Base-by-base conservation (phyloP, 768 basidiomycete genomes). In the Coprinopsis sp. region DNA sequence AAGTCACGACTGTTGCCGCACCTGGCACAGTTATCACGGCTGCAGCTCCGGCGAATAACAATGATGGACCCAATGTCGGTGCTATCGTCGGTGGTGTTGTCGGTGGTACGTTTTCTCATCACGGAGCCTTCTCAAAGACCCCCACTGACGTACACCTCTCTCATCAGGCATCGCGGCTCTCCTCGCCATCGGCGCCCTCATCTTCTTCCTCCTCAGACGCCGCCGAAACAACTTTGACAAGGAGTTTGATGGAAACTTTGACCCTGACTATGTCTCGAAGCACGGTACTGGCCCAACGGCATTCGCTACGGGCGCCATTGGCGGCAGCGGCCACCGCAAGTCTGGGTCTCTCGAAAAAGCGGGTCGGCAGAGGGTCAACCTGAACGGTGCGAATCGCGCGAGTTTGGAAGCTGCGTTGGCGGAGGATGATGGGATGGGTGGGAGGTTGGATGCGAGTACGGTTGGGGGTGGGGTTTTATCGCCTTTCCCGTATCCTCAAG, bases 11-110 rank as follows among this genome's bases (percentile, higher is more conserved):
- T 19, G 57, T 61, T 24, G 13, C 64, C 30, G 50, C 58, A 11
- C 53, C 64, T 1, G 64, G 64, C 1, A 29, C 54, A 6, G 51
- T 48, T 16, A 46, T 58, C 23, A 54, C 67, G 3, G 14, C 42
- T 7, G 8, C 49, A 0, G 12, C 54, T 1, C 22, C 29, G 13
- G 31, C 37, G 33, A 37, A 31, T 24, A 24, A 36, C 11, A 24
- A 43, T 1, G 44, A 36, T 7, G 49, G 50, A 14, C 46, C 50
- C 19, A 62, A 66, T 47, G 67, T 64, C 1, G 73, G 67, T 23
- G 63, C 75, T 3, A 78, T 80, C 47, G 69, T 77, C 3, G 78
- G 78, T 8, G 73, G 73, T 14, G 69, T 72, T 2, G 72, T 78
- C n/a, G 77, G 76, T 46, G 78, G 76, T 51, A 51, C 34, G 64